Percentiles rank a stretch among this genome's conserved stretches.
Evolutionary conservation across 2,329 filamentous ascomycete genomes (phyloP).

Genomic region (Clonostachys rosea): DNA sequence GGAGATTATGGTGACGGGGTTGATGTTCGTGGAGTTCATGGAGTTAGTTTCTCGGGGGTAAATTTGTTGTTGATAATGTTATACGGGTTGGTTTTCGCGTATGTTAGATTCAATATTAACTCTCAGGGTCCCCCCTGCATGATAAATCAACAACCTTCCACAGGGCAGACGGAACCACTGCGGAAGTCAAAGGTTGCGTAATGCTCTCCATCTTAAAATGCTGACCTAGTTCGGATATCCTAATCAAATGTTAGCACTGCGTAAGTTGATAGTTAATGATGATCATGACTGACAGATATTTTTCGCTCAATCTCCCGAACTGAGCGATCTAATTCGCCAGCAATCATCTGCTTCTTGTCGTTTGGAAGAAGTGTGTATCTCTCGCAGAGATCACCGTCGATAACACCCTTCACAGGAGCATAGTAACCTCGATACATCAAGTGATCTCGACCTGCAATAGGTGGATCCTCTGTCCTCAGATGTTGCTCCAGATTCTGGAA

Average conservation of each 20-base stretch:
- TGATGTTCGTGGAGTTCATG: background rate
- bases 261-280: constrained; percentile 42
- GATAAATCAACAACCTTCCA: no score
- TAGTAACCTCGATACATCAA: constrained; percentile 96
- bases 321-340: constrained; percentile 84
- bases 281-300: constrained; percentile 58
- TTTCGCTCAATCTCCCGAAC: constrained; percentile 94
- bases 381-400: constrained; percentile 96
- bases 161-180: no score
- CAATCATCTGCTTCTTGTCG: constrained; percentile 94
- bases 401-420: constrained; percentile 90
- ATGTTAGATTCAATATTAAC: no score
- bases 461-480: constrained; percentile 79
- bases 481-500: constrained; percentile 93
- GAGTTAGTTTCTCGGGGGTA: background rate
- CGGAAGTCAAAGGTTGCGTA: no score
- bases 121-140: no score
- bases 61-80: background rate
- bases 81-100: no score
- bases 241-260: constrained; percentile 19
- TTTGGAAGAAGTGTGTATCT: constrained; percentile 77
- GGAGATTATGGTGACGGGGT: constrained; percentile 17
- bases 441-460: constrained; percentile 88
- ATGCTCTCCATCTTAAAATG: constrained; percentile 36
- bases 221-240: constrained; percentile 56